Evolutionary conservation across 805 yeast genomes (phyloP), one percentile per base, ranked within the genome.

Genomic region (Lipomyces japonicus): DNA sequence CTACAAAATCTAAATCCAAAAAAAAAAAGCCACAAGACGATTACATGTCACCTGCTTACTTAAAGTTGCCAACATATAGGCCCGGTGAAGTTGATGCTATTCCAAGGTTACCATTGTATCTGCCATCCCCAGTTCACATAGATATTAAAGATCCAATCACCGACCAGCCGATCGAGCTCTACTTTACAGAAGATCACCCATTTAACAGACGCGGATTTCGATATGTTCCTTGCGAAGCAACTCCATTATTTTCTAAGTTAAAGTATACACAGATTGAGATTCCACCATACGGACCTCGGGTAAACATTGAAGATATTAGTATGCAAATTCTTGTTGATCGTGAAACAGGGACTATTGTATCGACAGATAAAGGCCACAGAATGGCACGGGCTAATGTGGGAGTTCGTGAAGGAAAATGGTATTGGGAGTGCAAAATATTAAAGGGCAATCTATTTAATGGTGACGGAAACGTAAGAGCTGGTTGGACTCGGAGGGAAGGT

Each of bases 131-230:
- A 3, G 12, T 32, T 3, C 19, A n/a, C n/a, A 9, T 37, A 14
- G 18, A 25, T 4, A 22, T 43, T 14, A 18, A 16, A 26, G 4
- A n/a, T 28, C 44, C 53, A n/a, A 3, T 18, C 24, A 21, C 31
- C 2, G 52, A 46, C 16, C 45, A 42, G 4, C 46, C 57, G 4
- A 42, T 50, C 44, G 61, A 51, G 3, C 75, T 79, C 59, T 73
- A 62, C 58, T 65, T 69, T 30, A 72, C 76, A 22, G 95, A 86
- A n/a, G 96, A 89, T 48, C 78, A 81, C 44, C 96, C 97, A 0
- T 72, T 77, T 59, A 88, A 88, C 64, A 78, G 80, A 59, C 69
- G 93, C 44, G 91, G 95, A 1, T 91, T 82, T 70, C 80, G 87
- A 54, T 91, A 90, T 65, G 73, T 78, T 41, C 81, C 89, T 14